Evolutionary conservation across 2,329 filamentous ascomycete species (phyloP).

Genomic region (Nigrospora oryzae): DNA sequence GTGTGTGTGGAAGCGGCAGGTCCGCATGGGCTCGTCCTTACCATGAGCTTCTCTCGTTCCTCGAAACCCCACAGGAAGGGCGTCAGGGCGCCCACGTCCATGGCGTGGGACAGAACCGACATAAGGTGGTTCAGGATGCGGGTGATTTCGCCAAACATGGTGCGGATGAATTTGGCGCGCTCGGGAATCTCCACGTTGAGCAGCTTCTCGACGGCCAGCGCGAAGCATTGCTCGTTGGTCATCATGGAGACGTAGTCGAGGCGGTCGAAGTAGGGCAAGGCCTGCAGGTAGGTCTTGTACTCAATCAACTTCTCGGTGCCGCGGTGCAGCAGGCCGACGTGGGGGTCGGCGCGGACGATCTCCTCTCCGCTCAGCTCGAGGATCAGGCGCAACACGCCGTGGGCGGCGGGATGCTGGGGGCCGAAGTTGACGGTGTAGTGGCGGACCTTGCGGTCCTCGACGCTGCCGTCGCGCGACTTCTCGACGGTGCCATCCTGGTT

Average conservation of each 20-base stretch:
- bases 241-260: constrained; percentile 99
- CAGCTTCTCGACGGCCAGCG: constrained; percentile 93
- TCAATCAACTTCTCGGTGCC: constrained; percentile 99
- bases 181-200: constrained; percentile 94
- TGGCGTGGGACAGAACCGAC: constrained; percentile 93
- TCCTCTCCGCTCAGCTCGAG: constrained; percentile 96
- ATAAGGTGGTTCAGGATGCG: constrained; percentile 94
- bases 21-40: constrained; percentile 35
- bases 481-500: constrained; percentile 31
- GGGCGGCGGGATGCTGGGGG: constrained; percentile 94
- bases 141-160: constrained; percentile 91
- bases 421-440: constrained; percentile 99
- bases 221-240: constrained; percentile 99
- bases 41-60: constrained; percentile 99
- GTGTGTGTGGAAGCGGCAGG: background rate
- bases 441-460: constrained; percentile 72
- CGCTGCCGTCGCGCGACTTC: constrained; percentile 37
- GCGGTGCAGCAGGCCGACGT: constrained; percentile 91
- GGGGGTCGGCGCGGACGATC: constrained; percentile 91
- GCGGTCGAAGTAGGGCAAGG: constrained; percentile 96
- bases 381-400: constrained; percentile 96
- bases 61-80: constrained; percentile 99
- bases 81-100: constrained; percentile 97
- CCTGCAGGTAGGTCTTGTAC: constrained; percentile 99
- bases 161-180: constrained; percentile 93